Evolutionary conservation across 2,329 filamentous ascomycete species (phyloP).

Genomic region (Alternaria longipes): DNA sequence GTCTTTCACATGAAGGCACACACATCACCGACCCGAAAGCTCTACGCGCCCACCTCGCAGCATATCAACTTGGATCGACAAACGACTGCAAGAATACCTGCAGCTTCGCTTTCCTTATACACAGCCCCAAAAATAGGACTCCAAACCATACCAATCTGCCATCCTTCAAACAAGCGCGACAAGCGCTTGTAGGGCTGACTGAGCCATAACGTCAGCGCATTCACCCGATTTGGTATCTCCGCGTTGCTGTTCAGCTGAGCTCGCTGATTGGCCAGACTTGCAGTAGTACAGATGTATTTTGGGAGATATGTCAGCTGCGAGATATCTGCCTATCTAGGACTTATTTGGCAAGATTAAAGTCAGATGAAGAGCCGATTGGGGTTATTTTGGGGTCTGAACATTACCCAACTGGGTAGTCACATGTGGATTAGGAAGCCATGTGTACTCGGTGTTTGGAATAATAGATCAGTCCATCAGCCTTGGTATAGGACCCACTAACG

Average conservation of each 20-base stretch:
- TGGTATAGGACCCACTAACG: neutral
- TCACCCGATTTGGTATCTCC: constrained; percentile 11
- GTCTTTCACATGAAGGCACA: neutral
- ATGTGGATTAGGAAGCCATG: neutral
- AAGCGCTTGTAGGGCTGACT: constrained; percentile 44
- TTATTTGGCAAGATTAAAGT: constrained; percentile 9
- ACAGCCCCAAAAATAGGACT: constrained; percentile 41
- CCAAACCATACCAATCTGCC: neutral
- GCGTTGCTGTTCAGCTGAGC: neutral
- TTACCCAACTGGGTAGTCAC: neutral
- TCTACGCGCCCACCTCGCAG: constrained; percentile 22
- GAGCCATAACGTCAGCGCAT: constrained; percentile 12
- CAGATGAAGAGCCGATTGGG: constrained; percentile 5
- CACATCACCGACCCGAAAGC: constrained; percentile 6
- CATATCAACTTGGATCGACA: constrained; percentile 1
- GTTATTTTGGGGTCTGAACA: constrained; percentile 24
- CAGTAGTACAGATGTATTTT: constrained; percentile 16
- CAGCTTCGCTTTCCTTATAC: constrained; percentile 21
- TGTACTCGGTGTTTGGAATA: neutral
- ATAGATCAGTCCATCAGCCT: neutral
- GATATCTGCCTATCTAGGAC: constrained; percentile 2
- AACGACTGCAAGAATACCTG: constrained; percentile 17
- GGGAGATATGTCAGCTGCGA: constrained; percentile 11
- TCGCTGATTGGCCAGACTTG: neutral
- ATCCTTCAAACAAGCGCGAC: constrained; percentile 34